A percentile compares a stretch with the other conserved stretches of the same genome.
These are phyloP conservation scores for Coprinopsis marcescibilis DNA, from an alignment of 768 basidiomycete species.

Conservation along the genomic window DNA sequence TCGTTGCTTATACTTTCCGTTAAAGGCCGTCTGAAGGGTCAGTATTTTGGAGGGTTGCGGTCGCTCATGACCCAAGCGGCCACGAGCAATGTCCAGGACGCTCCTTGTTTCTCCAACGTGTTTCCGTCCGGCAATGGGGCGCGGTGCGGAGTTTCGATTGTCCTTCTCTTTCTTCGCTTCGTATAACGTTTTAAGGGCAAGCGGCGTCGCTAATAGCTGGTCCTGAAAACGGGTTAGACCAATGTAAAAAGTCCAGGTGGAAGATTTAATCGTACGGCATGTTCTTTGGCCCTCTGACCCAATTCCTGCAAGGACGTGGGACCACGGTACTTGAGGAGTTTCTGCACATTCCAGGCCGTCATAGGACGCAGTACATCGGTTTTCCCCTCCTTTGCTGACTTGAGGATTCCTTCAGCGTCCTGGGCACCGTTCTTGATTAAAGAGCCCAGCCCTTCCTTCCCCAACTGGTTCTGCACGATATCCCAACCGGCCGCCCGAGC, in stretches of 20 bases:
- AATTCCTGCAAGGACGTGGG: conserved; percentile 41
- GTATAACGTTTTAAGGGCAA: conserved; percentile 42
- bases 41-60: conserved; percentile 18
- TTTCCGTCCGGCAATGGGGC: conserved; percentile 47
- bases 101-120: conserved; percentile 53
- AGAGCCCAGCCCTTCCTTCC: conserved; percentile 33
- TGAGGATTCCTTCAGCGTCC: conserved; percentile 40
- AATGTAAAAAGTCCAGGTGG: conserved; percentile 1
- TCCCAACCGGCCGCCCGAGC: conserved; percentile 88
- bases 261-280: conserved; percentile 47
- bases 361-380: conserved; percentile 47
- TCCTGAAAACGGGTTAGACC: conserved; percentile 38
- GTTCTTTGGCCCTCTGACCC: conserved; percentile 50
- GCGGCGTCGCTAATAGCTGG: conserved; percentile 58
- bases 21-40: conserved; percentile 27
- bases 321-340: conserved; percentile 58
- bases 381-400: conserved; percentile 39
- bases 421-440: conserved; percentile 48
- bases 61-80: conserved; percentile 34
- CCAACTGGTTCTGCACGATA: conserved; percentile 52
- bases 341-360: conserved; percentile 74
- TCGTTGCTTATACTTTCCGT: conserved; percentile 22
- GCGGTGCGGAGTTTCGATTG: conserved; percentile 22
- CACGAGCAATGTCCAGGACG: conserved; percentile 50
- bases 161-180: conserved; percentile 37